Percentiles rank a stretch among this genome's conserved stretches.
Evolutionary conservation across 2,329 filamentous ascomycete genomes (phyloP).

Genomic region (Aureobasidium sp.): DNA sequence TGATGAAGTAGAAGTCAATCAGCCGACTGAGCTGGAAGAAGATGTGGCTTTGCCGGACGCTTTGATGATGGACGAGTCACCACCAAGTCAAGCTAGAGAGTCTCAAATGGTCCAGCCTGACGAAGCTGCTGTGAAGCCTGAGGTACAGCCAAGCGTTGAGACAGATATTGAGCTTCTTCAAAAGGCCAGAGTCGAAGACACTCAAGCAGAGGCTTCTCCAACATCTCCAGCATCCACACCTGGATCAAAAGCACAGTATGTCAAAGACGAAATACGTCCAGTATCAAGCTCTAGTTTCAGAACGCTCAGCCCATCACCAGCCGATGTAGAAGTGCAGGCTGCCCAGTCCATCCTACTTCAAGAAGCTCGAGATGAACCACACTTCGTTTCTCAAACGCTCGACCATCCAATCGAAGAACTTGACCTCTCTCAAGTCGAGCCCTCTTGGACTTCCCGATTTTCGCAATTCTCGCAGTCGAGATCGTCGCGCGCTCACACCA

Average conservation of each 20-base stretch:
- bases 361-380: not conserved
- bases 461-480: not conserved
- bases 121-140: not conserved
- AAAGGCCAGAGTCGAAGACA: not conserved
- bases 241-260: not conserved
- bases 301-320: not conserved
- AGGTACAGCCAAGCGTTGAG: constrained; percentile 3
- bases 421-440: constrained; percentile 15
- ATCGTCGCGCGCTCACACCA: constrained; percentile 11
- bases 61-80: not conserved
- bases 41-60: not conserved
- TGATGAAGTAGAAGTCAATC: not conserved
- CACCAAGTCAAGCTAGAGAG: not conserved
- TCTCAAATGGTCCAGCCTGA: not conserved
- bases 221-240: not conserved
- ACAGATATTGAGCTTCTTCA: not conserved
- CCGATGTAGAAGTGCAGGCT: not conserved
- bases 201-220: not conserved
- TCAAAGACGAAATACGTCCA: not conserved
- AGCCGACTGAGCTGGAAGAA: not conserved
- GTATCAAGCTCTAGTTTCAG: constrained; percentile 12
- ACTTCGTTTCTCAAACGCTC: not conserved
- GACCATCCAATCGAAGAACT: constrained; percentile 10
- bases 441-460: constrained; percentile 1
- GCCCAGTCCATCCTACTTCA: not conserved